Evolutionary conservation across 306 rosid genomes (phyloP).

Genomic region (Lathyrus tuberosus): DNA sequence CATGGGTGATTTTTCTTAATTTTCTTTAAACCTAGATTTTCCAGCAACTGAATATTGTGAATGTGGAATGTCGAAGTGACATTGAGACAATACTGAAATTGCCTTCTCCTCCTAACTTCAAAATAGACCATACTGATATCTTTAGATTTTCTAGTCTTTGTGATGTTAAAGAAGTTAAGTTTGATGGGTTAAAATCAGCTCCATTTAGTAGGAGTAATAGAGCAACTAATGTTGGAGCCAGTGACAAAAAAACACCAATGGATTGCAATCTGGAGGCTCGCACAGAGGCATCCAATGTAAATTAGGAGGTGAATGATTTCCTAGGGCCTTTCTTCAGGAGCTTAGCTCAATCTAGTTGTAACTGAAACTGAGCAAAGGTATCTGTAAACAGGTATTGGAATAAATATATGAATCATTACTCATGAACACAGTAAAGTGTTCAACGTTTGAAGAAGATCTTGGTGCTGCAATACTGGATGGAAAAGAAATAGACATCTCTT

Average conservation of each 20-base stretch:
- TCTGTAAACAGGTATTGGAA: conserved; percentile 96
- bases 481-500: conserved; percentile 68
- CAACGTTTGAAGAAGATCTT: conserved; percentile 73
- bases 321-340: conserved; percentile 91
- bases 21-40: conserved; percentile 62
- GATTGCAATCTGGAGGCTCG: conserved; percentile 65
- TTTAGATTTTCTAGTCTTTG: no score
- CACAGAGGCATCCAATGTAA: no score
- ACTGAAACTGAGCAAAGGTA: conserved; percentile 94
- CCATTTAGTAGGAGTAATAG: conserved; percentile 44
- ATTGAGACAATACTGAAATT: conserved; percentile 39
- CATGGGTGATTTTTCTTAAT: conserved; percentile 53
- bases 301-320: conserved; percentile 77
- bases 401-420: conserved; percentile 32
- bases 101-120: conserved; percentile 75
- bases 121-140: background rate
- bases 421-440: conserved; percentile 31
- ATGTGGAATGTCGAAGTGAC: no score
- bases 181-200: no score
- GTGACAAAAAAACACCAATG: conserved; percentile 57
- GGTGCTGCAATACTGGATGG: conserved; percentile 82
- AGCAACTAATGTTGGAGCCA: conserved; percentile 66
- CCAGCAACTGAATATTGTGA: conserved; percentile 51
- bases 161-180: no score
- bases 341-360: conserved; percentile 80